Conservation (phyloP, 2,329 filamentous ascomycete genomes). For the Reticulascus tulasneorum region DNA sequence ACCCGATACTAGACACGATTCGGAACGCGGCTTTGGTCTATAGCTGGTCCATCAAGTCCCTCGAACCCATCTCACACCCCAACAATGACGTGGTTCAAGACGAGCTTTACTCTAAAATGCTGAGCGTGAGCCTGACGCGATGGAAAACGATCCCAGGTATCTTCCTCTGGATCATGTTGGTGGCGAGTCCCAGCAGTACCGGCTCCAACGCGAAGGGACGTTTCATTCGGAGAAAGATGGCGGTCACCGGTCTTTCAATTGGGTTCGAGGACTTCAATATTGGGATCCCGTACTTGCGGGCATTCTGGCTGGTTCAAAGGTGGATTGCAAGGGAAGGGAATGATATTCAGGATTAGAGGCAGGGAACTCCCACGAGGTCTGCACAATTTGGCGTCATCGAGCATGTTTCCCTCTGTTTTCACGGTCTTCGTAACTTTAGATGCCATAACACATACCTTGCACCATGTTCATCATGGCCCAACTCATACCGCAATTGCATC, state of each 20-base stretch:
- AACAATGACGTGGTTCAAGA: slow-evolving; percentile 14
- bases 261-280: slow-evolving; percentile 23
- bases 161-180: slow-evolving; percentile 25
- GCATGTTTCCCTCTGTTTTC: too few relatives aligned
- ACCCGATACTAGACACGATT: slow-evolving; percentile 19
- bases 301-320: slow-evolving; percentile 23
- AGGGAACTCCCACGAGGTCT: too few relatives aligned
- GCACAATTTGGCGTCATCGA: too few relatives aligned
- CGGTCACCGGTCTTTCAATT: slow-evolving; percentile 21
- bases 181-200: slow-evolving; percentile 20
- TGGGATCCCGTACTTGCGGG: slow-evolving; percentile 19
- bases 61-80: slow-evolving; percentile 20
- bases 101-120: slow-evolving; percentile 20
- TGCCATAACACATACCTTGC: too few relatives aligned
- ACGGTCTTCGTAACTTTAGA: too few relatives aligned
- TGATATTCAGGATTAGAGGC: too few relatives aligned
- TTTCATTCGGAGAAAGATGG: slow-evolving; percentile 25
- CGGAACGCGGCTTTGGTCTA: slow-evolving; percentile 21
- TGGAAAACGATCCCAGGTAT: slow-evolving; percentile 27
- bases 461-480: too few relatives aligned
- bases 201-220: slow-evolving; percentile 20
- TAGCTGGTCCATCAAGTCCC: slow-evolving; percentile 19
- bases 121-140: slow-evolving; percentile 18
- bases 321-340: slow-evolving; percentile 19
- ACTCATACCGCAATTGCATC: too few relatives aligned